Evolutionary conservation across 805 yeast genomes (phyloP).

Genomic region (Ogataea henricii): DNA sequence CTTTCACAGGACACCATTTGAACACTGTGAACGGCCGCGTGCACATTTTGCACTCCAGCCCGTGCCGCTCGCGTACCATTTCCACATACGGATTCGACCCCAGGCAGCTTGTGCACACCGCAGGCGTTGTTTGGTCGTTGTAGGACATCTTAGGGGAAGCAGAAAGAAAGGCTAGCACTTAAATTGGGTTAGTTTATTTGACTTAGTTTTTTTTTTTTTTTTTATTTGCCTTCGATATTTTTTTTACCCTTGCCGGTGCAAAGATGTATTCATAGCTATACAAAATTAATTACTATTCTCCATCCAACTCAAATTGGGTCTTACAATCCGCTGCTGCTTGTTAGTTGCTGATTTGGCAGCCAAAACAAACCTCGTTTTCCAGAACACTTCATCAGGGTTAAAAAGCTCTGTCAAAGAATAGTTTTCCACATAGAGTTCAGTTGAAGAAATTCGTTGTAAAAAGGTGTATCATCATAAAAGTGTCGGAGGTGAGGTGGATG

Average conservation of each 20-base stretch:
- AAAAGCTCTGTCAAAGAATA: slow-evolving; percentile 41
- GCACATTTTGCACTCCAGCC: slow-evolving; percentile 84
- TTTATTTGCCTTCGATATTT: not conserved
- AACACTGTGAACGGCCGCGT: slow-evolving; percentile 82
- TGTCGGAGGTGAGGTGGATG: not conserved
- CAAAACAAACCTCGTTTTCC: not conserved
- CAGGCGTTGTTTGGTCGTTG: slow-evolving; percentile 44
- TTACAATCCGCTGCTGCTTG: no score
- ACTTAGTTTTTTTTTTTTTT: not conserved
- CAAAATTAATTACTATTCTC: no score
- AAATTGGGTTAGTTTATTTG: not conserved
- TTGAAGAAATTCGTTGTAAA: slow-evolving; percentile 41
- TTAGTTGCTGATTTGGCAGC: not conserved
- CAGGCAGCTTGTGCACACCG: slow-evolving; percentile 72
- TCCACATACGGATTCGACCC: slow-evolving; percentile 69
- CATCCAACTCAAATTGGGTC: no score
- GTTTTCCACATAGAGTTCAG: slow-evolving; percentile 35
- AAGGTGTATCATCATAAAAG: slow-evolving; percentile 29
- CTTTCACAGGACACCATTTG: slow-evolving; percentile 62
- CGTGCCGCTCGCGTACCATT: slow-evolving; percentile 67
- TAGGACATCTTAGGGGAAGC: slow-evolving; percentile 9
- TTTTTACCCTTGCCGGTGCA: no score
- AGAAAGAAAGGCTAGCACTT: not conserved
- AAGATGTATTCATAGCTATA: no score
- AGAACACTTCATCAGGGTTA: slow-evolving; percentile 36